phyloP scores from a whole-genome alignment of 1,284 basidiomycete genomes.

The Malassezia yamatoensis region DNA sequence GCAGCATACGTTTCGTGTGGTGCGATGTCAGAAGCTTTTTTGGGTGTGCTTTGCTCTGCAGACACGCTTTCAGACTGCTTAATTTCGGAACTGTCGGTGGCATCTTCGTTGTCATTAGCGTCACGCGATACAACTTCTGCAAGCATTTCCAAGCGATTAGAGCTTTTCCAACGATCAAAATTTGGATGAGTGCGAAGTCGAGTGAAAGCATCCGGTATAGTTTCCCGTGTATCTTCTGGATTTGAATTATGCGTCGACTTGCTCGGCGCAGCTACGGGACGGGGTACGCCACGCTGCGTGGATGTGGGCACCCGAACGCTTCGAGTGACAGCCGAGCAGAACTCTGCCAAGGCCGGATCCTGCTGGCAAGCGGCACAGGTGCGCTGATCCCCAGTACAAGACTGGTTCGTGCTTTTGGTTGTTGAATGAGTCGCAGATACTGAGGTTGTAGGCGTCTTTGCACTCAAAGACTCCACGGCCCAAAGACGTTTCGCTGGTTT shows the following conservation, averaged over 20 bases:
- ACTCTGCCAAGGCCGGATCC: constrained; percentile 8
- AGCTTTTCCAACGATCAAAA: constrained; percentile 25
- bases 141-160: constrained; percentile 39
- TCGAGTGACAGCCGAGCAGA: constrained; percentile 9
- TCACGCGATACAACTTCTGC: constrained; percentile 37
- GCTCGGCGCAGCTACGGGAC: neutral
- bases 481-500: neutral
- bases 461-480: neutral
- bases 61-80: neutral
- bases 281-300: constrained; percentile 1
- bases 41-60: neutral
- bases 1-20: neutral
- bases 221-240: constrained; percentile 13
- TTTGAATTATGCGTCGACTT: neutral
- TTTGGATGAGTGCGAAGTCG: constrained; percentile 41
- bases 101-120: neutral
- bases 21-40: neutral
- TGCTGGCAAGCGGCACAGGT: constrained; percentile 10
- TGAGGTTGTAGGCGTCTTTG: neutral
- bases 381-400: constrained; percentile 8
- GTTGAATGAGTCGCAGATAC: neutral
- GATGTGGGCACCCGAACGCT: constrained; percentile 1
- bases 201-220: constrained; percentile 35
- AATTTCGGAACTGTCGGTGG: neutral
- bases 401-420: neutral